A percentile compares a stretch with the other conserved stretches of the same genome.
Conservation (phyloP, 2,329 filamentous ascomycete genomes). For the Ceratocystis variospora region DNA sequence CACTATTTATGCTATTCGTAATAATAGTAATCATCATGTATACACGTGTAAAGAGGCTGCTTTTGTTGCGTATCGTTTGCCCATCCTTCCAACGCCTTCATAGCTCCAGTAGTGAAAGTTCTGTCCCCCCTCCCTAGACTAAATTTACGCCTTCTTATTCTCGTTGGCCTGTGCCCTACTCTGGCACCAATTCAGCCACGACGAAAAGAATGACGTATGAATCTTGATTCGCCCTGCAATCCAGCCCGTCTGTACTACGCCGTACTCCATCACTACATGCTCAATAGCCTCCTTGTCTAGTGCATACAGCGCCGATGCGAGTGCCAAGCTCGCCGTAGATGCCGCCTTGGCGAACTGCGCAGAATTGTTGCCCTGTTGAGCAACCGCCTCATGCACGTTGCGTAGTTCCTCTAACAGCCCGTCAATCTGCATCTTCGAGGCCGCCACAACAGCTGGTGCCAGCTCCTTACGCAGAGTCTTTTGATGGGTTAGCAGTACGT, state of each 20-base stretch:
- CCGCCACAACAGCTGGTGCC: slow-evolving; percentile 25
- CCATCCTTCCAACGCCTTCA: neutral
- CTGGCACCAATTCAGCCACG: slow-evolving; percentile 63
- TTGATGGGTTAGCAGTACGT: slow-evolving; percentile 59
- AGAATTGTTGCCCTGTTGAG: slow-evolving; percentile 44
- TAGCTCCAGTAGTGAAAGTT: neutral
- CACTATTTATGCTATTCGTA: neutral
- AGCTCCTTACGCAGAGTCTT: slow-evolving; percentile 49
- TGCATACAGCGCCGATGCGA: slow-evolving; percentile 48
- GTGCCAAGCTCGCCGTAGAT: slow-evolving; percentile 55
- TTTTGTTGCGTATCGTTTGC: neutral
- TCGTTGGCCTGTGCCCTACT: slow-evolving; percentile 28
- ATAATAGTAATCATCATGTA: neutral
- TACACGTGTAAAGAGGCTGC: neutral
- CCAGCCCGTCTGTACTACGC: slow-evolving; percentile 43
- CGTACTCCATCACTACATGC: slow-evolving; percentile 50
- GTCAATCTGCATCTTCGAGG: neutral
- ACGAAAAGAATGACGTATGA: slow-evolving; percentile 51
- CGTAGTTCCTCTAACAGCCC: slow-evolving; percentile 34
- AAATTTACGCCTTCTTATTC: slow-evolving; percentile 5
- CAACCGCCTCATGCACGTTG: slow-evolving; percentile 54
- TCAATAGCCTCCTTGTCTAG: slow-evolving; percentile 39
- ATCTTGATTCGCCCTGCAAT: slow-evolving; percentile 45
- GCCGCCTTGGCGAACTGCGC: slow-evolving; percentile 61
- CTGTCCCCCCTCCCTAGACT: neutral